A percentile compares a stretch with the other conserved stretches of the same genome.
Conservation (phyloP, 2,329 filamentous ascomycete genomes). For the Pseudogymnoascus sp. region DNA sequence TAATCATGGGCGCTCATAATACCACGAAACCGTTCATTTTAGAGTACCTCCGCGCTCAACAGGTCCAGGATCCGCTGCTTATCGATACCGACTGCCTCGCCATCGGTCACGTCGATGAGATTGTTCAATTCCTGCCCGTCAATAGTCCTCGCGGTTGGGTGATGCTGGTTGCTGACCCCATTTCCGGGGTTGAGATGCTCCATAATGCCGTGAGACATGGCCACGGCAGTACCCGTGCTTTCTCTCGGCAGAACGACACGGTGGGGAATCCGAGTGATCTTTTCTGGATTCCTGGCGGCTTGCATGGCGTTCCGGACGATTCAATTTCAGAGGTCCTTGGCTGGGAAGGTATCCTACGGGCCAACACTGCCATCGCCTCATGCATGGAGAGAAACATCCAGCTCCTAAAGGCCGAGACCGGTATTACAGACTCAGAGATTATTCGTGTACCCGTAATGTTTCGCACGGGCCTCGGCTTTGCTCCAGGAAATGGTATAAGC, state of each 20-base stretch:
- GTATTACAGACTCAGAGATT: neutral
- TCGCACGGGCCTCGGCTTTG: neutral
- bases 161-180: slow-evolving; percentile 21
- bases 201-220: slow-evolving; percentile 11
- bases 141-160: slow-evolving; percentile 20
- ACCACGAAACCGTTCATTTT: slow-evolving; percentile 20
- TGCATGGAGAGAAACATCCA: neutral
- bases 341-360: neutral
- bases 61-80: slow-evolving; percentile 30
- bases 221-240: neutral
- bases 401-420: neutral
- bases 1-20: slow-evolving; percentile 21
- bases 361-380: neutral
- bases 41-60: slow-evolving; percentile 30
- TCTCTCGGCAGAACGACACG: neutral
- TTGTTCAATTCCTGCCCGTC: slow-evolving; percentile 30
- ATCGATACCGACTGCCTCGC: slow-evolving; percentile 30
- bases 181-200: slow-evolving; percentile 23
- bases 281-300: neutral
- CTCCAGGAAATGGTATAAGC: neutral
- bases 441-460: neutral
- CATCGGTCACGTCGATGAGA: slow-evolving; percentile 31
- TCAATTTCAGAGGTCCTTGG: neutral
- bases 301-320: neutral
- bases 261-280: neutral